These are phyloP conservation scores for Rhodotorula sp. DNA, from an alignment of 1,284 basidiomycete genomes.

Conservation along the genomic window DNA sequence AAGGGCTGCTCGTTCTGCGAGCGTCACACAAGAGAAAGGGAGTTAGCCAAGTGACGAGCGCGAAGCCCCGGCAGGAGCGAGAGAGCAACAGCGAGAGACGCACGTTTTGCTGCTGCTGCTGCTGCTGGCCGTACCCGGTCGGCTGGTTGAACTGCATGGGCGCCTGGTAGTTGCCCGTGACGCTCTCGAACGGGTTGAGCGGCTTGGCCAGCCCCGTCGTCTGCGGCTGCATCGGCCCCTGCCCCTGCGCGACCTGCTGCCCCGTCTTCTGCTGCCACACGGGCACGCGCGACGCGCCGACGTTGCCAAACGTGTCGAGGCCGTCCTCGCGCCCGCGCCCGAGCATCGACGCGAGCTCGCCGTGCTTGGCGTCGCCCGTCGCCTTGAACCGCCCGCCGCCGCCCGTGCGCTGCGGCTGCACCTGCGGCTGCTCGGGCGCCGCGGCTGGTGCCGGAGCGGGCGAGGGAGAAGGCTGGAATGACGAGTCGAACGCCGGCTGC, in stretches of 20 bases:
- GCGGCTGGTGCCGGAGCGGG: slow-evolving; percentile 29
- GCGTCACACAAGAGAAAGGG: no score
- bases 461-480: slow-evolving; percentile 2
- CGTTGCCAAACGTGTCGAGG: slow-evolving; percentile 89
- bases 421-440: slow-evolving; percentile 39
- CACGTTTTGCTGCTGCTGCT: slow-evolving; percentile 33
- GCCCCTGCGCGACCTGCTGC: slow-evolving; percentile 18
- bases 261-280: slow-evolving; percentile 37
- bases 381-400: slow-evolving; percentile 38
- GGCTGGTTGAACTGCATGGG: slow-evolving; percentile 31
- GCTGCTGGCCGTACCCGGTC: slow-evolving; percentile 31
- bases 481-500: slow-evolving; percentile 15
- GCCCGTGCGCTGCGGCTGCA: slow-evolving; percentile 34
- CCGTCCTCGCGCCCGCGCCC: slow-evolving; percentile 72
- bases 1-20: slow-evolving; percentile 30
- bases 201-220: slow-evolving; percentile 35
- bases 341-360: slow-evolving; percentile 73
- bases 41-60: background rate
- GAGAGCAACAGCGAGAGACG: background rate
- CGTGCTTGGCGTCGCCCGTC: slow-evolving; percentile 65
- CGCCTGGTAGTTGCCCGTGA: slow-evolving; percentile 17
- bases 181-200: slow-evolving; percentile 33
- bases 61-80: background rate
- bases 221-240: slow-evolving; percentile 26
- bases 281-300: slow-evolving; percentile 65